phyloP scores from a whole-genome alignment of 2,329 filamentous ascomycete genomes.

The Aspergillus sp. region DNA sequence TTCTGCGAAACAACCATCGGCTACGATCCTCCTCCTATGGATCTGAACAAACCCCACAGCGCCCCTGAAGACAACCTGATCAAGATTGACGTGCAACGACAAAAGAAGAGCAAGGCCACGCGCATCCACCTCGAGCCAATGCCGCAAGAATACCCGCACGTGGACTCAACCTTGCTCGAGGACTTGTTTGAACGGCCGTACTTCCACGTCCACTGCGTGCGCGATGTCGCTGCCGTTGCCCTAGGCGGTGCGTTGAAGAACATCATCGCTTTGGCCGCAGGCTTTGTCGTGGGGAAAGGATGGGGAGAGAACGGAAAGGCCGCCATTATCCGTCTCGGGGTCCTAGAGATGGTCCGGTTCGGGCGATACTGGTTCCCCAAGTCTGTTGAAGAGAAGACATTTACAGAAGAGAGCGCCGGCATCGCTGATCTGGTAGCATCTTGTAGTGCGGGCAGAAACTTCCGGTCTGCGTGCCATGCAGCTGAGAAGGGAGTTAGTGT shows the following conservation, averaged over 20 bases:
- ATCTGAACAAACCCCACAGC: slow-evolving; percentile 62
- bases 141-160: slow-evolving; percentile 73
- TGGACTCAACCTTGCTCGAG: slow-evolving; percentile 77
- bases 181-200: slow-evolving; percentile 87
- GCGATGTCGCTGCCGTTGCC: slow-evolving; percentile 50
- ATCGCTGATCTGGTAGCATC: slow-evolving; percentile 22
- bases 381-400: slow-evolving; percentile 16
- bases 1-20: slow-evolving; percentile 93
- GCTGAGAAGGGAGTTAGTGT: slow-evolving; percentile 18
- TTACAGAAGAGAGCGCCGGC: slow-evolving; percentile 24
- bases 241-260: slow-evolving; percentile 91
- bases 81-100: slow-evolving; percentile 49
- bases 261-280: slow-evolving; percentile 84
- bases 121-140: slow-evolving; percentile 68
- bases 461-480: slow-evolving; percentile 15
- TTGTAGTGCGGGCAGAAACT: slow-evolving; percentile 15
- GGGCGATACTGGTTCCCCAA: slow-evolving; percentile 46
- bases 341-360: slow-evolving; percentile 90
- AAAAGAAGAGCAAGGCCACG: slow-evolving; percentile 63
- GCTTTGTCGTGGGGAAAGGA: slow-evolving; percentile 85
- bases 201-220: slow-evolving; percentile 88
- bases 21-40: slow-evolving; percentile 83
- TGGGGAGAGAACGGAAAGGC: slow-evolving; percentile 97
- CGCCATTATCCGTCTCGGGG: slow-evolving; percentile 86
- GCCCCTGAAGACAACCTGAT: slow-evolving; percentile 44